Percentiles rank a stretch among this genome's conserved stretches.
Evolutionary conservation across 2,329 filamentous ascomycete species (phyloP).

Genomic region (Calonectria henricotiae): DNA sequence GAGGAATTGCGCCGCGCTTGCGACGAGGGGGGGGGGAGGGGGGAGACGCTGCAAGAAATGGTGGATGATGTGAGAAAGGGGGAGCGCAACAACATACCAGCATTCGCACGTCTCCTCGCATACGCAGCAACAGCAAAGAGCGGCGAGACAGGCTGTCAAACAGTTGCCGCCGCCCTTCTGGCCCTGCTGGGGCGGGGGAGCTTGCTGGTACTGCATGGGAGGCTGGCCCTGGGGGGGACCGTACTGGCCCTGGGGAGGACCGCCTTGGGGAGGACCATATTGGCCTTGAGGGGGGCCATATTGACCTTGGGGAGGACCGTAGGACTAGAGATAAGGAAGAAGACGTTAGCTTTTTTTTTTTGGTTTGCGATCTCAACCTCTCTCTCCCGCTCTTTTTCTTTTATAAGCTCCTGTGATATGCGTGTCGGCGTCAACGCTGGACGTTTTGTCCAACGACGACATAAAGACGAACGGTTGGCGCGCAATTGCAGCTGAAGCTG

Average conservation of each 20-base stretch:
- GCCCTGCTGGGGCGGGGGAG: constrained; percentile 55
- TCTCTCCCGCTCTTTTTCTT: no score
- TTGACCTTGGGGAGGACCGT: constrained; percentile 55
- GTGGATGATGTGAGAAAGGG: constrained; percentile 18
- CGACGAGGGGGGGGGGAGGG: not conserved
- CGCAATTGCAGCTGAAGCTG: constrained; percentile 19
- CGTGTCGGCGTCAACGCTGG: not conserved
- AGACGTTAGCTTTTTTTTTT: constrained; percentile 36
- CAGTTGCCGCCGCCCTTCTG: constrained; percentile 61
- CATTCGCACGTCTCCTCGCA: constrained; percentile 68
- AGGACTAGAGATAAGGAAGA: constrained; percentile 46
- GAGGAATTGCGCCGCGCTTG: constrained; percentile 23
- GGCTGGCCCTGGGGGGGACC: constrained; percentile 56
- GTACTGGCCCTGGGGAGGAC: constrained; percentile 56
- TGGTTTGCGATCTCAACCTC: not conserved
- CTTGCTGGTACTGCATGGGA: constrained; percentile 65
- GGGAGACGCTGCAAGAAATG: not conserved
- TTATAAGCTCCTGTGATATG: no score
- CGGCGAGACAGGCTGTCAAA: constrained; percentile 65
- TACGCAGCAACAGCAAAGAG: constrained; percentile 68
- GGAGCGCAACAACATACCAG: constrained; percentile 57
- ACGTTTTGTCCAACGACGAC: constrained; percentile 10
- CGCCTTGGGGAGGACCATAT: constrained; percentile 53
- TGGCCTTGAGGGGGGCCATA: constrained; percentile 56
- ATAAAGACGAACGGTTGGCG: not conserved